phyloP scores from a whole-genome alignment of 352 stramenopile genomes.

The Phytophthora gonapodyides region DNA sequence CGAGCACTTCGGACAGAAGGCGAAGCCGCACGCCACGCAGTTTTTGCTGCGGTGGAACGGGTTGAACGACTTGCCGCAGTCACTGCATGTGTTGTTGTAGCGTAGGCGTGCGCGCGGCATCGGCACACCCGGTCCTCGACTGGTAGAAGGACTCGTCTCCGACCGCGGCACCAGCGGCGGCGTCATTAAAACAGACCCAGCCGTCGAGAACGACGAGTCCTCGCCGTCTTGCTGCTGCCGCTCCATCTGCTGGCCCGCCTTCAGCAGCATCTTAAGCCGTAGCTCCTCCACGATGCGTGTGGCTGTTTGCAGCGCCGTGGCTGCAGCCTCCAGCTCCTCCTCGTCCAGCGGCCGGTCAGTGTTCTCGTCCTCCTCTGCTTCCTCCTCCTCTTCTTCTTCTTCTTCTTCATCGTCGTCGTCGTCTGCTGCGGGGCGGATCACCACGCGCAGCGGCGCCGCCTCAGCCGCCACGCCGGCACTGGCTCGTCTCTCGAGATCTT shows the following conservation, averaged over 20 bases:
- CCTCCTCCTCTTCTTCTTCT: slow-evolving; percentile 44
- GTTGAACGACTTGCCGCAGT: slow-evolving; percentile 70
- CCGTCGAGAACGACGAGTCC: slow-evolving; percentile 16
- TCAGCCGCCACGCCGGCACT: slow-evolving; percentile 8
- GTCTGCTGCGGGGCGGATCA: slow-evolving; percentile 23
- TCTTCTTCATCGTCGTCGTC: slow-evolving; percentile 58
- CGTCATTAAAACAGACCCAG: slow-evolving; percentile 8
- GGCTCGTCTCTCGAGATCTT: slow-evolving; percentile 25
- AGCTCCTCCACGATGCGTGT: slow-evolving; percentile 65
- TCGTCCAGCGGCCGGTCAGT: slow-evolving; percentile 40
- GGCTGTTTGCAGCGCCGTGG: slow-evolving; percentile 54
- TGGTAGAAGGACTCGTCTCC: slow-evolving; percentile 1
- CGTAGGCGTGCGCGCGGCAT: slow-evolving; percentile 41
- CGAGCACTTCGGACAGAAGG: slow-evolving; percentile 71
- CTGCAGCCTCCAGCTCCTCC: slow-evolving; percentile 49
- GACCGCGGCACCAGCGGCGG: slow-evolving; percentile 9
- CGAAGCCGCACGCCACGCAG: slow-evolving; percentile 60
- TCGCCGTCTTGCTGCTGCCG: slow-evolving; percentile 32
- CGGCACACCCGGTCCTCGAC: slow-evolving; percentile 42
- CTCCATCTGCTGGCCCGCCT: slow-evolving; percentile 50
- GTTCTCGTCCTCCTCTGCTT: slow-evolving; percentile 36
- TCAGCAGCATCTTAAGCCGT: slow-evolving; percentile 57
- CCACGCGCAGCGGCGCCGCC: slow-evolving; percentile 18
- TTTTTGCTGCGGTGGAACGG: slow-evolving; percentile 71
- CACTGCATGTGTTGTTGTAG: slow-evolving; percentile 44